Conservation (phyloP, 129 eudicot species). For the Helichrysum umbraculigerum region DNA sequence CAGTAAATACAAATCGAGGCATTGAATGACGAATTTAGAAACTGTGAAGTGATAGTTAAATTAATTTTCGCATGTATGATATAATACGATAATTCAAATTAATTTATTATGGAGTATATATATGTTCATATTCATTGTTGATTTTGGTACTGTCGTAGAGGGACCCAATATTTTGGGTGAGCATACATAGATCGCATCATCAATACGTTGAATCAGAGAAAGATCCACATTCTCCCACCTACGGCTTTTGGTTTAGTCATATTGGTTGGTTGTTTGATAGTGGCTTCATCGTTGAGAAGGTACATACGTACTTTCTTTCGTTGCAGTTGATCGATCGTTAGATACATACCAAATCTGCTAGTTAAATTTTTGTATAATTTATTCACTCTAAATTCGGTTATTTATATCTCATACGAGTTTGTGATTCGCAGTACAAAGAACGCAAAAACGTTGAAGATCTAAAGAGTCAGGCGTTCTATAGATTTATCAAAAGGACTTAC, state of each 20-base stretch:
- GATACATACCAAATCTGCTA: too few species aligned
- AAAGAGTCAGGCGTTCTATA: constrained; percentile 32
- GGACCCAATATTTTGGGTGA: constrained; percentile 55
- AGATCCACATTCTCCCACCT: constrained; percentile 32
- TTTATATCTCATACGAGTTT: neutral
- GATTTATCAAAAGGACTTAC: constrained; percentile 26
- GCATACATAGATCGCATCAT: constrained; percentile 48
- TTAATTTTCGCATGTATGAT: neutral
- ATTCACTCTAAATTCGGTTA: neutral
- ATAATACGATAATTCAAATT: too few species aligned
- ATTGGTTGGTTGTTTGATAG: constrained; percentile 39
- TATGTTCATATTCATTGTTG: too few species aligned
- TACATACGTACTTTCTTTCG: too few species aligned
- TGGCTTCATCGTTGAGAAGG: constrained; percentile 24
- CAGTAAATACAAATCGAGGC: too few species aligned
- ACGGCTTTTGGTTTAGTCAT: constrained; percentile 52
- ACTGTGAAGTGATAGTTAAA: too few species aligned
- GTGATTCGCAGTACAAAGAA: constrained; percentile 23
- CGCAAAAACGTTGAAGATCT: constrained; percentile 35
- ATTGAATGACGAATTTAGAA: too few species aligned
- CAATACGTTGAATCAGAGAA: constrained; percentile 32
- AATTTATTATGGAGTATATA: too few species aligned
- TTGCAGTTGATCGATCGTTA: too few species aligned
- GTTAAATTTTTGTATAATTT: too few species aligned
- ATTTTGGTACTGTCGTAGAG: constrained; percentile 15